Conservation (phyloP, 2,329 filamentous ascomycete species). For the Nannizziopsis arthrosporioides region DNA sequence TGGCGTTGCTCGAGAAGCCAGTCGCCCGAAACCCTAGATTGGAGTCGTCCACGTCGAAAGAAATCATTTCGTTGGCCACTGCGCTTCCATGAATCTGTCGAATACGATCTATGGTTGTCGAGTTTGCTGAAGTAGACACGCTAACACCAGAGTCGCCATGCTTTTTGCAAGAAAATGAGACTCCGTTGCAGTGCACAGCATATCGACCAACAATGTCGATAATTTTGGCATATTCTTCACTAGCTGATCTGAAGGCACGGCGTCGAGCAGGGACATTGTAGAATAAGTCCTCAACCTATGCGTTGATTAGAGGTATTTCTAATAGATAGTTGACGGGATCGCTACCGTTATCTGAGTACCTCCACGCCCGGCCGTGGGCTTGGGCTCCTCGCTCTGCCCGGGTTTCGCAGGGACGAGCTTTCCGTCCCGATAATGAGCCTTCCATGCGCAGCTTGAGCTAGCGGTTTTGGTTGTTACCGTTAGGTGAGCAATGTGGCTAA, state of each 20-base stretch:
- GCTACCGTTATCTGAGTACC: constrained; percentile 82
- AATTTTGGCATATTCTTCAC: constrained; percentile 96
- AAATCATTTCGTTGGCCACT: constrained; percentile 78
- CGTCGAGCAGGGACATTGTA: constrained; percentile 88
- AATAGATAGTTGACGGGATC: neutral
- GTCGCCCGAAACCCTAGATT: constrained; percentile 74
- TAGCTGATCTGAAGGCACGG: constrained; percentile 76
- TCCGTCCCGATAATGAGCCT: constrained; percentile 75
- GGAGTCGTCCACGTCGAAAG: constrained; percentile 58
- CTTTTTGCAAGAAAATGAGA: constrained; percentile 95
- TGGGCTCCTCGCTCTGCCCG: constrained; percentile 75
- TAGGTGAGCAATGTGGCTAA: constrained; percentile 94
- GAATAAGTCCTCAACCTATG: constrained; percentile 77
- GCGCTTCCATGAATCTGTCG: constrained; percentile 75
- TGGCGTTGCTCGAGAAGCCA: constrained; percentile 80
- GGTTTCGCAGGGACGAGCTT: constrained; percentile 73
- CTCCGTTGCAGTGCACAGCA: constrained; percentile 79
- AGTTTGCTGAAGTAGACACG: constrained; percentile 63
- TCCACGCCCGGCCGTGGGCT: constrained; percentile 70
- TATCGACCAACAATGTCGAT: constrained; percentile 89
- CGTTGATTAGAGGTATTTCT: neutral
- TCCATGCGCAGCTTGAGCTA: constrained; percentile 78
- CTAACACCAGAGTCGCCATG: constrained; percentile 76
- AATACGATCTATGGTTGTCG: constrained; percentile 68
- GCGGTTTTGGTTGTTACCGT: constrained; percentile 89